Conservation (phyloP, 768 basidiomycete species). For the Fistulinella prunicolor region DNA sequence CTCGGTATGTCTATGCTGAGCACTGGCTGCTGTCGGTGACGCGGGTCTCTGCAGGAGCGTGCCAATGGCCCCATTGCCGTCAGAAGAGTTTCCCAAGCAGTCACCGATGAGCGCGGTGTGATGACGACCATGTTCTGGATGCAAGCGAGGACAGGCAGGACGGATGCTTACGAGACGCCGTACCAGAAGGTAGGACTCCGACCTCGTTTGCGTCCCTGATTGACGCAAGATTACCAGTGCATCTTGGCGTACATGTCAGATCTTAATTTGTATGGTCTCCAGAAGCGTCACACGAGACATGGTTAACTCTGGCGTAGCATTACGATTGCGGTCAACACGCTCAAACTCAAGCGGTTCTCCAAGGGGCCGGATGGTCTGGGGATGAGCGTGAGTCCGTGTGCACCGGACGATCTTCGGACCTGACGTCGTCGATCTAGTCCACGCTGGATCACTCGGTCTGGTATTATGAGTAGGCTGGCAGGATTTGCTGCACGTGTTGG, state of each 20-base stretch:
- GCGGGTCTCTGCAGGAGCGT: conserved; percentile 53
- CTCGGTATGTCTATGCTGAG: conserved; percentile 13
- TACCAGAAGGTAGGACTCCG: conserved; percentile 65
- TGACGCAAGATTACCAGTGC: conserved; percentile 44
- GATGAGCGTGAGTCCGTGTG: conserved; percentile 54
- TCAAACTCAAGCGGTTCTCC: conserved; percentile 50
- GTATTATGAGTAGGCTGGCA: conserved; percentile 62
- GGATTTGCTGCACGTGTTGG: neutral
- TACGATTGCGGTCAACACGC: conserved; percentile 46
- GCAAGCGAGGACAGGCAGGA: conserved; percentile 55
- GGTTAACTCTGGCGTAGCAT: conserved; percentile 44
- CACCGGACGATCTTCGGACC: neutral
- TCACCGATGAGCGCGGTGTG: conserved; percentile 43
- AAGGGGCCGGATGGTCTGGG: conserved; percentile 48
- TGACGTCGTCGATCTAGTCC: conserved; percentile 33
- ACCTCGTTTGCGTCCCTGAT: neutral
- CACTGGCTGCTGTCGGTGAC: conserved; percentile 23
- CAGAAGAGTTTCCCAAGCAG: conserved; percentile 48
- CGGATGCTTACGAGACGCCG: conserved; percentile 61
- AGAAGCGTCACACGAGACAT: neutral
- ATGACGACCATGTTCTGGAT: conserved; percentile 73
- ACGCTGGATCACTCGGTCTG: conserved; percentile 77
- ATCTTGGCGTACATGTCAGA: conserved; percentile 81
- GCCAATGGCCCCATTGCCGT: conserved; percentile 65
- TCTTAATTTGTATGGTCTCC: conserved; percentile 60